phyloP scores from a whole-genome alignment of 495 filamentous ascomycete genomes.

The Aspergillus bertholletiae region DNA sequence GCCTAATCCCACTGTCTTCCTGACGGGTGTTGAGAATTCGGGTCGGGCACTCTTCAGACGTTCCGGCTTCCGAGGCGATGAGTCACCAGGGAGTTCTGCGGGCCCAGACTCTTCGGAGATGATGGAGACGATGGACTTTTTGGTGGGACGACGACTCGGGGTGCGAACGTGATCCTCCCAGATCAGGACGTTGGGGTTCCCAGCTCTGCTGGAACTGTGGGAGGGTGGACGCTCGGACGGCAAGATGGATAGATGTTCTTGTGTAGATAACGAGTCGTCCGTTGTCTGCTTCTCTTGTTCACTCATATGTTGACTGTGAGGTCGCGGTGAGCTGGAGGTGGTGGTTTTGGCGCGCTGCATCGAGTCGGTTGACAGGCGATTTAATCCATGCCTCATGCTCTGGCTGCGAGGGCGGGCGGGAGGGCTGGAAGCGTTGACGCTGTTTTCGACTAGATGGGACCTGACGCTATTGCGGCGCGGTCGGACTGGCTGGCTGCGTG shows the following conservation, averaged over 20 bases:
- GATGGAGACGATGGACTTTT: constrained; percentile 5
- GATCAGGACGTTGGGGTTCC: constrained; percentile 31
- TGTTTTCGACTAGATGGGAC: constrained; percentile 17
- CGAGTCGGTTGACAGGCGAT: constrained; percentile 21
- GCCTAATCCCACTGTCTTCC: constrained; percentile 32
- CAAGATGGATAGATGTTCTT: not conserved
- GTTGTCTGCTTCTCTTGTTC: not conserved
- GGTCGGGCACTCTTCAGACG: constrained; percentile 9
- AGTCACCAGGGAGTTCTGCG: constrained; percentile 12
- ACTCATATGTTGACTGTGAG: not conserved
- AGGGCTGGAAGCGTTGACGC: constrained; percentile 8
- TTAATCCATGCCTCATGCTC: constrained; percentile 17
- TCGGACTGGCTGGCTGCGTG: constrained; percentile 31
- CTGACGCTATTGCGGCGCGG: constrained; percentile 21
- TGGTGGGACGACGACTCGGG: not conserved
- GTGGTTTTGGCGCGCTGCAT: constrained; percentile 16
- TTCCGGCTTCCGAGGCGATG: constrained; percentile 8
- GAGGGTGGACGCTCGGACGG: not conserved
- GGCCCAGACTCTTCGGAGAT: constrained; percentile 13
- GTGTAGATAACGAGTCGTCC: not conserved
- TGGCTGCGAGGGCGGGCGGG: constrained; percentile 22
- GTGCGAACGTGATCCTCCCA: constrained; percentile 38
- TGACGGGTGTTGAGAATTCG: constrained; percentile 30
- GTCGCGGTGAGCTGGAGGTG: not conserved
- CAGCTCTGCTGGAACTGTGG: constrained; percentile 3